A percentile compares a stretch with the other conserved stretches of the same genome.
These are phyloP conservation scores for Pelargonium exstipulatum DNA, from an alignment of 441 rosid species.

Conservation along the genomic window DNA sequence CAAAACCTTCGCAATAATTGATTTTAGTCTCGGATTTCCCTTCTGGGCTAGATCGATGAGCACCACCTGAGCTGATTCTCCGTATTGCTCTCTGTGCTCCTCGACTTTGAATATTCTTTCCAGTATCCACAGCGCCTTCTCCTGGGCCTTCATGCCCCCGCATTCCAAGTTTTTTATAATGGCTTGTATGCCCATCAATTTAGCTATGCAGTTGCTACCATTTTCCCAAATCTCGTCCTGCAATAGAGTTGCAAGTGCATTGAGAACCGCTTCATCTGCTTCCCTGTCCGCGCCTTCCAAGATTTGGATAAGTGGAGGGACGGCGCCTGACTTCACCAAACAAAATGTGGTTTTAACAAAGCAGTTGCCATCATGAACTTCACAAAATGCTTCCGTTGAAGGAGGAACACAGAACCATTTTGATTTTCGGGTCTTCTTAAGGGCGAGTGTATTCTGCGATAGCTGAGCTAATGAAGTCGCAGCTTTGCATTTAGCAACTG, in stretches of 20 bases:
- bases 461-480: slow-evolving; percentile 54
- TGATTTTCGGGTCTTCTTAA: slow-evolving; percentile 34
- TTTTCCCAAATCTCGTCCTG: slow-evolving; percentile 52
- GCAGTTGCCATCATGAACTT: slow-evolving; percentile 53
- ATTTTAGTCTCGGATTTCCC: slow-evolving; percentile 39
- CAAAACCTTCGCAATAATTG: slow-evolving; percentile 41
- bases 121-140: slow-evolving; percentile 51
- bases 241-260: slow-evolving; percentile 46
- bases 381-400: slow-evolving; percentile 38
- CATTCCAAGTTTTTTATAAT: slow-evolving; percentile 38
- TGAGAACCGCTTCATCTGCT: slow-evolving; percentile 50
- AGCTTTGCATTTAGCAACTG: slow-evolving; percentile 41
- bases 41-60: slow-evolving; percentile 56
- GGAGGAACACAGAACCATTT: slow-evolving; percentile 45
- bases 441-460: slow-evolving; percentile 48
- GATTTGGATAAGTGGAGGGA: slow-evolving; percentile 37
- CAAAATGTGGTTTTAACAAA: slow-evolving; percentile 48
- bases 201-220: slow-evolving; percentile 45
- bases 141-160: slow-evolving; percentile 42
- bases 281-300: slow-evolving; percentile 45
- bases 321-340: slow-evolving; percentile 54
- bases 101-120: slow-evolving; percentile 46
- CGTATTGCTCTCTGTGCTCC: slow-evolving; percentile 34
- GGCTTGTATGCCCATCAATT: slow-evolving; percentile 31
- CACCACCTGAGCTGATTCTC: slow-evolving; percentile 47